Conservation (phyloP, 345 rosid genomes). For the Trapa bicornis region DNA sequence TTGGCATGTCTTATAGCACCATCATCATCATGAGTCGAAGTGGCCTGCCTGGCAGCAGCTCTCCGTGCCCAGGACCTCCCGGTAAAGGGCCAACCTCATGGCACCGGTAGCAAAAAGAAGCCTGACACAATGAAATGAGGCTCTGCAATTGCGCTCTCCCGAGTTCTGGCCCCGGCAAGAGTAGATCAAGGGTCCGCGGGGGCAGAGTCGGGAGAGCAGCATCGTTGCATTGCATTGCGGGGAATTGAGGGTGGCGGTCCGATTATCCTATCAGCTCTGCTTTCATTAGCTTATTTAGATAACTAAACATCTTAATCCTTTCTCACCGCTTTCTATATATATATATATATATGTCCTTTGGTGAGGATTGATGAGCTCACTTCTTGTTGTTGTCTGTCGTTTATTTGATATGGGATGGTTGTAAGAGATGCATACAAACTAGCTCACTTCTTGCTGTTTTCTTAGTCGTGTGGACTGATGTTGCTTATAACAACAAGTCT, state of each 20-base stretch:
- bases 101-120: not conserved
- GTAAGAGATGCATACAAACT: conserved; percentile 14
- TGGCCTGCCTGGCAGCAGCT: not conserved
- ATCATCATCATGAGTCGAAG: not conserved
- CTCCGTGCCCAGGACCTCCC: not conserved
- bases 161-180: conserved; percentile 27
- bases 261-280: conserved; percentile 20
- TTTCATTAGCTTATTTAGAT: conserved; percentile 1
- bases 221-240: conserved; percentile 73
- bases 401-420: conserved; percentile 30
- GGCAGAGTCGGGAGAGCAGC: conserved; percentile 57
- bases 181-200: not conserved
- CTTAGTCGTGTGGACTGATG: too few relatives aligned
- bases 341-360: conserved; percentile 1
- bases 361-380: not conserved
- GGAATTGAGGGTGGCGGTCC: conserved; percentile 96
- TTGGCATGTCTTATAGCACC: not conserved
- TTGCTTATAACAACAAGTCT: too few relatives aligned
- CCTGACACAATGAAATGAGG: conserved; percentile 6
- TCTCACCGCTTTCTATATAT: not conserved
- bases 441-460: too few relatives aligned
- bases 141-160: conserved; percentile 78
- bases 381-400: not conserved
- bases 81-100: not conserved
- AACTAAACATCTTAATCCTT: conserved; percentile 4